A percentile compares a stretch with the other conserved stretches of the same genome.
phyloP scores from a whole-genome alignment of 495 filamentous ascomycete genomes.

The Talaromyces stipitatus region DNA sequence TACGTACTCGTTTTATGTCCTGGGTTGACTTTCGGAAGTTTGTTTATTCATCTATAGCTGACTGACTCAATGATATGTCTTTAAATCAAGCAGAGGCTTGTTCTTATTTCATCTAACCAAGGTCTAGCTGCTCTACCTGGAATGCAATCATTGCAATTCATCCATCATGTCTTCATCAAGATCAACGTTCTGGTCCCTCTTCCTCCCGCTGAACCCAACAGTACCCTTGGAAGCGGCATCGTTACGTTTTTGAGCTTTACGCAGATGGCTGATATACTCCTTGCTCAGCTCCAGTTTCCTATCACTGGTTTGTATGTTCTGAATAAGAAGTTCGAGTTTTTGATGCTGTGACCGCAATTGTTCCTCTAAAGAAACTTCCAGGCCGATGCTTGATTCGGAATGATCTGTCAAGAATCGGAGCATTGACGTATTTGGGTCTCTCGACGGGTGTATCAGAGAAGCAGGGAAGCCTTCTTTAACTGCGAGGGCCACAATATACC shows the following conservation, averaged over 20 bases:
- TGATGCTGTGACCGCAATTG: conserved; percentile 25
- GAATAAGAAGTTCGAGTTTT: conserved; percentile 29
- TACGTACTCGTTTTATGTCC: background rate
- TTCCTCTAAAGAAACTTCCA: conserved; percentile 37
- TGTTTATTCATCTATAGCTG: too few species aligned
- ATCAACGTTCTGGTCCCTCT: conserved; percentile 28
- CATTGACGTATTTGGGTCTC: conserved; percentile 33
- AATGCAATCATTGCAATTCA: conserved; percentile 21
- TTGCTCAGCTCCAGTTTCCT: conserved; percentile 49
- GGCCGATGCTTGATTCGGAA: conserved; percentile 14
- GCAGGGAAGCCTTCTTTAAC: conserved; percentile 47
- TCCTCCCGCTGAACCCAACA: conserved; percentile 11
- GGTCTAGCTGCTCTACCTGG: background rate
- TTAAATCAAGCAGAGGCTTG: background rate
- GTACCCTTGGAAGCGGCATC: conserved; percentile 20
- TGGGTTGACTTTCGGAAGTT: too few species aligned
- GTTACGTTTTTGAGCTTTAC: conserved; percentile 36
- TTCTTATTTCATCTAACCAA: background rate
- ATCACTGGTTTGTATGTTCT: conserved; percentile 41
- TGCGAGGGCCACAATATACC: conserved; percentile 42
- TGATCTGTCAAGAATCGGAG: conserved; percentile 24
- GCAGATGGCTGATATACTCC: conserved; percentile 48
- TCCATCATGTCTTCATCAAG: conserved; percentile 67
- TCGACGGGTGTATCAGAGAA: conserved; percentile 38
- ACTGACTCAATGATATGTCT: too few species aligned